These are phyloP conservation scores for Mycena rosella DNA, from an alignment of 768 basidiomycete genomes.

Conservation along the genomic window DNA sequence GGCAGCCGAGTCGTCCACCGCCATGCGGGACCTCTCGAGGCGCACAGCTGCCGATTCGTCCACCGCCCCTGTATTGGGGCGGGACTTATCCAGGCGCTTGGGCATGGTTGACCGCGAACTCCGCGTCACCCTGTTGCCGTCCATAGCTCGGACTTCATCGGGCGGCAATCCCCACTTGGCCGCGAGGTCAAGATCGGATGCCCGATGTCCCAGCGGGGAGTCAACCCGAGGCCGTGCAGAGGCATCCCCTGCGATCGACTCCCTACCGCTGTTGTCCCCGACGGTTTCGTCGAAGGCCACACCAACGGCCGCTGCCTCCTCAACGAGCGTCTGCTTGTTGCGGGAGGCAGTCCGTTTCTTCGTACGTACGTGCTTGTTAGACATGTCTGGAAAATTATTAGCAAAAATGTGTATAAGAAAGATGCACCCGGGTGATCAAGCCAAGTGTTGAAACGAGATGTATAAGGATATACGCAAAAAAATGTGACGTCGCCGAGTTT, in stretches of 20 bases:
- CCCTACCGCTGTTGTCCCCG: background rate
- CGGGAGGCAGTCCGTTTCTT: slow-evolving; percentile 3
- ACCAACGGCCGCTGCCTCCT: slow-evolving; percentile 9
- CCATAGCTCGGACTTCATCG: background rate
- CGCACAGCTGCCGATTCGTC: slow-evolving; percentile 4
- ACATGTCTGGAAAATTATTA: slow-evolving; percentile 25
- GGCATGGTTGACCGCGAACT: slow-evolving; percentile 3
- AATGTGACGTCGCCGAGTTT: no score
- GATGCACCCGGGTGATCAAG: slow-evolving; percentile 26
- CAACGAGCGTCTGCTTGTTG: background rate
- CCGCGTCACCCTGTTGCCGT: slow-evolving; percentile 12
- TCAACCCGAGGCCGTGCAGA: background rate
- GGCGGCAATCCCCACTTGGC: slow-evolving; percentile 13
- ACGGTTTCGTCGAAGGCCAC: background rate
- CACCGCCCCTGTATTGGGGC: background rate
- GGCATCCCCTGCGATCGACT: background rate
- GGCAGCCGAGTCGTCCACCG: no score
- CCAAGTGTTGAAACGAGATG: slow-evolving; percentile 18
- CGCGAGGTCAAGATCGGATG: slow-evolving; percentile 10
- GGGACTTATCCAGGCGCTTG: slow-evolving; percentile 13
- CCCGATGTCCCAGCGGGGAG: background rate
- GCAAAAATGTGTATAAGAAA: slow-evolving; percentile 15
- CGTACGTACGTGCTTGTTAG: background rate
- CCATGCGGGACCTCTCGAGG: no score
- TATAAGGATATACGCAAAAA: slow-evolving; percentile 26